Conservation (phyloP, 140 eudicot species). For the Stevia rebaudiana region DNA sequence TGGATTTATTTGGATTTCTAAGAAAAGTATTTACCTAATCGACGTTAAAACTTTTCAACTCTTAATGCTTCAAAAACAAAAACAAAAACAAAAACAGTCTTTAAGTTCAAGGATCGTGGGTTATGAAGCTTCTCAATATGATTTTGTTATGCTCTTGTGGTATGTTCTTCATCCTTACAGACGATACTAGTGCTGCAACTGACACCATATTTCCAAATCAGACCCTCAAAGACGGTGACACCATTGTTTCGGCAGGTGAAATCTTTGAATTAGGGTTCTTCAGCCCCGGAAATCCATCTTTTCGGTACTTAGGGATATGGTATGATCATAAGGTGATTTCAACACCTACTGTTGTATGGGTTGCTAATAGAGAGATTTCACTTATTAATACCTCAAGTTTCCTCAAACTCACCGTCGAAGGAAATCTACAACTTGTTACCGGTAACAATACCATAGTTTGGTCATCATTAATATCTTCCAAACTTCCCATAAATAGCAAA, state of each 20-base stretch:
- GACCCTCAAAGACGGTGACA: slow-evolving; percentile 6
- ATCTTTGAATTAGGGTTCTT: slow-evolving; percentile 1
- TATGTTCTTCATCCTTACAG: not conserved
- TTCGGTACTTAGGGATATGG: slow-evolving; percentile 2
- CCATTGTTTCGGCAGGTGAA: not conserved
- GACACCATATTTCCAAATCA: slow-evolving; percentile 9
- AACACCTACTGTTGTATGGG: not conserved
- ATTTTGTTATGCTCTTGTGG: not conserved
- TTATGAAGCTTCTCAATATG: not conserved
- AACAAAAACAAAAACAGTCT: no score
- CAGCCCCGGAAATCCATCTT: not conserved
- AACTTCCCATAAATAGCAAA: not conserved
- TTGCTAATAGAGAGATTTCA: not conserved
- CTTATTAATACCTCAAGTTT: not conserved
- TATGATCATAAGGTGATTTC: not conserved
- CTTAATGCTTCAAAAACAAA: no score
- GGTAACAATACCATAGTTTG: slow-evolving; percentile 20
- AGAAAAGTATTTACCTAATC: no score
- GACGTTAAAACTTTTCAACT: no score
- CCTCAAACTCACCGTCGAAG: not conserved
- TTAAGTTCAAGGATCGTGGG: no score
- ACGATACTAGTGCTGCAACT: not conserved
- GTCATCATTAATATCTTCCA: slow-evolving; percentile 24
- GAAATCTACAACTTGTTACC: not conserved
- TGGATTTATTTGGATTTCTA: no score